phyloP scores from a whole-genome alignment of 495 filamentous ascomycete species.

The Xylaria castorea region DNA sequence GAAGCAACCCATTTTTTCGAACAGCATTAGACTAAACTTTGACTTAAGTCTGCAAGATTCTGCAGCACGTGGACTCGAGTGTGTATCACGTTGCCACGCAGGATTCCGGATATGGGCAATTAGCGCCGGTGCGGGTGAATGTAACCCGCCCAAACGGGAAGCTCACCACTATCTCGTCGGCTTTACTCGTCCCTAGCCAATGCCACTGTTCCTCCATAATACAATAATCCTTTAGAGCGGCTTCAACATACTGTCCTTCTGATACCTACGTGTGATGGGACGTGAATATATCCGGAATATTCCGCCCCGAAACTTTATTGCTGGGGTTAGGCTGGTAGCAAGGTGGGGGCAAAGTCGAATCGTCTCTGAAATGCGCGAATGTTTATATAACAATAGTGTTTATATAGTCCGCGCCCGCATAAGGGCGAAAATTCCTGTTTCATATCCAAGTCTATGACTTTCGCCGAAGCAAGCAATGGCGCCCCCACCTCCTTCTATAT shows the following conservation, averaged over 20 bases:
- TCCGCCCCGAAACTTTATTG: neutral
- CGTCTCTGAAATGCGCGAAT: constrained; percentile 3
- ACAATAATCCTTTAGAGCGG: neutral
- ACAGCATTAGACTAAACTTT: neutral
- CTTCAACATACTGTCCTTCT: neutral
- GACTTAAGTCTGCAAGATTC: neutral
- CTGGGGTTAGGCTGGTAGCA: too few relatives aligned
- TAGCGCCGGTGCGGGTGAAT: neutral
- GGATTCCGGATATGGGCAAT: neutral
- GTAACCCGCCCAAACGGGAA: constrained; percentile 7
- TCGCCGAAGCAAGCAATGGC: constrained; percentile 78
- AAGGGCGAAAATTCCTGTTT: neutral
- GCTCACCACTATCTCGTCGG: constrained; percentile 11
- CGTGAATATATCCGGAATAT: neutral
- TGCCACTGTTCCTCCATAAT: neutral
- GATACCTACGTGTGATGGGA: neutral
- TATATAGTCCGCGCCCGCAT: constrained; percentile 4
- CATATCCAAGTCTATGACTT: constrained; percentile 38
- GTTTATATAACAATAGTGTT: neutral
- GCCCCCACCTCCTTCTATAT: constrained; percentile 76
- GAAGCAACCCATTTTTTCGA: neutral
- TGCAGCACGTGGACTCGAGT: neutral
- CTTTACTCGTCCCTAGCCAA: neutral
- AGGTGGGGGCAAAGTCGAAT: neutral
- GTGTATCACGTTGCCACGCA: neutral